phyloP scores from a whole-genome alignment of 257 asterid genomes.

The Salvia hispanica region DNA sequence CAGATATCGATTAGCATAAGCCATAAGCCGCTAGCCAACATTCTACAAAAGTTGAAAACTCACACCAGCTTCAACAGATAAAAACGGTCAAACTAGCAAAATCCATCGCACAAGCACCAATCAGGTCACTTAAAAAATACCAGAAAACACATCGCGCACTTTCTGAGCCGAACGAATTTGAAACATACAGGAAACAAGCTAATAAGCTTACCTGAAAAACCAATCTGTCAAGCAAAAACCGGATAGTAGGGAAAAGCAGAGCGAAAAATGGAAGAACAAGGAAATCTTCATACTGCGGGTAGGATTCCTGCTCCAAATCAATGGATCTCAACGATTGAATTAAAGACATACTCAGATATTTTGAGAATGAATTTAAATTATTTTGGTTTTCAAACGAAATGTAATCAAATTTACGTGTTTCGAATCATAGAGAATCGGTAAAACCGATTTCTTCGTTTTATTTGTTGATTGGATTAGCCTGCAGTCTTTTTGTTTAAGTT shows the following conservation, averaged over 20 bases:
- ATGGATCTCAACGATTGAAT: conserved; percentile 43
- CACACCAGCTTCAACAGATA: conserved; percentile 23
- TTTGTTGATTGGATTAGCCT: conserved; percentile 11
- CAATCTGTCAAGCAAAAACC: conserved; percentile 89
- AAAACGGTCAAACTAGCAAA: conserved; percentile 11
- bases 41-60: conserved; percentile 4
- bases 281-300: conserved; percentile 74
- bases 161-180: conserved; percentile 16
- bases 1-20: conserved; percentile 1
- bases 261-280: conserved; percentile 69
- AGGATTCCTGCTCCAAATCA: conserved; percentile 85
- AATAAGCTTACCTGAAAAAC: conserved; percentile 67
- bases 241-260: conserved; percentile 66
- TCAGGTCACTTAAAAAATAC: conserved; percentile 16
- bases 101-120: conserved; percentile 26
- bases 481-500: neutral
- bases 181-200: neutral
- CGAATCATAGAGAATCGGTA: conserved; percentile 33
- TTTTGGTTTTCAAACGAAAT: neutral
- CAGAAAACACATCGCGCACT: conserved; percentile 22
- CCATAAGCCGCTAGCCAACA: conserved; percentile 23
- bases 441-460: conserved; percentile 20
- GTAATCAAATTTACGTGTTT: conserved; percentile 8
- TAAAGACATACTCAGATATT: conserved; percentile 54
- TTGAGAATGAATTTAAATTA: neutral